These are phyloP conservation scores for Tripterygium wilfordii DNA, from an alignment of 177 flowering plant genomes.

Conservation along the genomic window DNA sequence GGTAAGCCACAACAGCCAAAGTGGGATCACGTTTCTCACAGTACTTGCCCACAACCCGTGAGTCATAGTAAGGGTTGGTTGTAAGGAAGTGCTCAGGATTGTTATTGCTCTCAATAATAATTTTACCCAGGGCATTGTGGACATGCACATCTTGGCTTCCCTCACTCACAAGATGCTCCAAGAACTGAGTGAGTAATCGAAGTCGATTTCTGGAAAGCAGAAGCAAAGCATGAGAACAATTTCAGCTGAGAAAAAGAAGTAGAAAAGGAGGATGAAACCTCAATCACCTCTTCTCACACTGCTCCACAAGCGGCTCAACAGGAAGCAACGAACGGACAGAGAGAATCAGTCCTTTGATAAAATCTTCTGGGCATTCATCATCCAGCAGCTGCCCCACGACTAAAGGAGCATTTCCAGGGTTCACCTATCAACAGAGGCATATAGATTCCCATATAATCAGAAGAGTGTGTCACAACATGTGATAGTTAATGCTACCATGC, in stretches of 20 bases:
- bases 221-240: conserved; percentile 10
- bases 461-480: background rate
- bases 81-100: conserved; percentile 99
- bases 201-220: conserved; percentile 78
- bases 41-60: conserved; percentile 97
- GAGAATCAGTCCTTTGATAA: conserved; percentile 77
- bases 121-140: conserved; percentile 99
- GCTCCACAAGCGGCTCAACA: conserved; percentile 71
- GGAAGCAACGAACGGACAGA: conserved; percentile 93
- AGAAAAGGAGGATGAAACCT: background rate
- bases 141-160: conserved; percentile 99
- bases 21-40: conserved; percentile 99
- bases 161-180: conserved; percentile 99
- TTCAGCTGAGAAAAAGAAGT: background rate
- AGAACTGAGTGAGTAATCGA: conserved; percentile 91
- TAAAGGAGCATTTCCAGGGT: conserved; percentile 93
- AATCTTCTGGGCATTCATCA: conserved; percentile 99
- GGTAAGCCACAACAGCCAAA: conserved; percentile 95
- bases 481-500: background rate
- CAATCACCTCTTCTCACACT: conserved; percentile 87
- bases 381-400: conserved; percentile 97
- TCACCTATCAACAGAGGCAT: conserved; percentile 39
- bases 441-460: background rate
- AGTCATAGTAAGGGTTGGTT: conserved; percentile 97
- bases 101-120: conserved; percentile 96